These are phyloP conservation scores for Pseudogymnoascus sp. DNA, from an alignment of 2,329 filamentous ascomycete genomes.

Conservation along the genomic window DNA sequence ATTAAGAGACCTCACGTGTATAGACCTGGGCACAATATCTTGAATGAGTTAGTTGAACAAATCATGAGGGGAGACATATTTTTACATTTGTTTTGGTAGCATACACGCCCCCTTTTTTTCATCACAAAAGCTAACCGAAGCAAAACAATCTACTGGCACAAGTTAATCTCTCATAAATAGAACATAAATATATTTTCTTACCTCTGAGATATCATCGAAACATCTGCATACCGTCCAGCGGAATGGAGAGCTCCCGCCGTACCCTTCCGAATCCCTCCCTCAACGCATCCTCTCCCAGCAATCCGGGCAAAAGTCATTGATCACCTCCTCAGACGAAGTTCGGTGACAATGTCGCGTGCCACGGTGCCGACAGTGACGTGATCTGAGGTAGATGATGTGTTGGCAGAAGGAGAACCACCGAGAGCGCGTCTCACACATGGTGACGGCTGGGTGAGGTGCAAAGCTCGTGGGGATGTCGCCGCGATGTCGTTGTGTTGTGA, in stretches of 20 bases:
- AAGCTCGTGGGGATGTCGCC: background rate
- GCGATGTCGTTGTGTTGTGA: background rate
- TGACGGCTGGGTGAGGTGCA: background rate
- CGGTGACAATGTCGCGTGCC: background rate
- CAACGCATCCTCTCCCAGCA: background rate
- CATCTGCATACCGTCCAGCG: background rate
- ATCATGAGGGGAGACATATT: background rate
- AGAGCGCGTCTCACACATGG: background rate
- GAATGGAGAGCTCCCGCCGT: background rate
- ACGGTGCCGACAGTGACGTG: background rate
- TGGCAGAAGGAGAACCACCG: background rate
- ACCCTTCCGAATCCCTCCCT: background rate
- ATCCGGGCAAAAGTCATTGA: background rate
- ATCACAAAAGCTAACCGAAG: background rate
- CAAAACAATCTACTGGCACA: background rate
- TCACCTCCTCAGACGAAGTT: background rate
- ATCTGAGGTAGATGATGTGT: background rate
- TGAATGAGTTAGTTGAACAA: background rate
- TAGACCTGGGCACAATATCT: background rate
- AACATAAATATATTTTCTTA: background rate
- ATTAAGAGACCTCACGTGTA: background rate
- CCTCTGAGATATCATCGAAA: background rate
- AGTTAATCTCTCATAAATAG: background rate
- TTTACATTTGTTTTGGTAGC: background rate
- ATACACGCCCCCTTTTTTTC: background rate